Evolutionary conservation across 768 basidiomycete genomes (phyloP), one percentile per base, ranked within the genome.

Genomic region (Sporobolomyces roseus): DNA sequence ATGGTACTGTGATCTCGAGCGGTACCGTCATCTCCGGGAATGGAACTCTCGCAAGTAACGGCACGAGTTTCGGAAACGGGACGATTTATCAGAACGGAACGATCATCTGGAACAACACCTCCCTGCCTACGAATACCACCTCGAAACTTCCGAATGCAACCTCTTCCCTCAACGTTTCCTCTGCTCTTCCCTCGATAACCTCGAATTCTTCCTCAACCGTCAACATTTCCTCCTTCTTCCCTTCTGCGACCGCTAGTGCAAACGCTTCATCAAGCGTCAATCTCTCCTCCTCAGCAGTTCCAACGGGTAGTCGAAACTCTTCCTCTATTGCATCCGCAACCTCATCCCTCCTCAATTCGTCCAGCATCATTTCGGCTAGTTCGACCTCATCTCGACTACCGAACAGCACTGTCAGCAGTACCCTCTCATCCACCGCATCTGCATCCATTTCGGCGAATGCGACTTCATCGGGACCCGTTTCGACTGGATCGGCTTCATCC

Each of bases 41-140:
- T 17, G 9, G 10, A 17, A 41, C 17, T 41, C 38, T 17, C 17
- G 36, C 55, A 27, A 56, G n/a, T n/a, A n/a, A 21, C 55, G 55
- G 55, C 16, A 56, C 55, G 9, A 29, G 29, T 29, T 56, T 56
- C 10, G 56, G 43, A 16, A 59, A 59, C 41, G 56, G 56, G 2
- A 32, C 29, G 4, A 45, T 59, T 30, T 59, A 45, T 25, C 56
- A 38, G 27, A 59, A 59, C 43, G 56, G 56, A 6, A 59, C 56
- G 41, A 59, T 59, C 56, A 19, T 45, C 38, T 59, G 56, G 56
- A 59, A 59, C n/a, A n/a, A n/a, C n/a, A n/a, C n/a, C n/a, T n/a
- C n/a, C n/a, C n/a, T n/a, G n/a, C n/a, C n/a, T n/a, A n/a, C n/a
- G n/a, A n/a, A n/a, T n/a, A n/a, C n/a, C n/a, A n/a, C n/a, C n/a